phyloP scores from a whole-genome alignment of 2,329 filamentous ascomycete species.

The Dactylellina cionopaga region DNA sequence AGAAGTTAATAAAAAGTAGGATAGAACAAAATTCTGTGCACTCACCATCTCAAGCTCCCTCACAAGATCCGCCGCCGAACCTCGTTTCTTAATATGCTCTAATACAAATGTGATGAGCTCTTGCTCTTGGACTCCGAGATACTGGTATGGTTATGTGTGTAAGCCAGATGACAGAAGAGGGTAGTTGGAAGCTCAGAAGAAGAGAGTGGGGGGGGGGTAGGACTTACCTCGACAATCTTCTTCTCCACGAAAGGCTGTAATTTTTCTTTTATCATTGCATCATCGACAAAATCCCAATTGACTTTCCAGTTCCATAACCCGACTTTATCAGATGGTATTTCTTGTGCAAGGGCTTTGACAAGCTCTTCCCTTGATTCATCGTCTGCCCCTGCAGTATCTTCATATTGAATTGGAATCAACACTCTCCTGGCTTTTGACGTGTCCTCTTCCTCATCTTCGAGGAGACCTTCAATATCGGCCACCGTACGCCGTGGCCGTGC shows the following conservation, averaged over 20 bases:
- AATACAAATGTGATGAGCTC: conserved; percentile 93
- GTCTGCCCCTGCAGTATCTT: conserved; percentile 76
- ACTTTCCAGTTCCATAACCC: conserved; percentile 92
- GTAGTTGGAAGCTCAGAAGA: not conserved
- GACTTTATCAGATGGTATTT: conserved; percentile 87
- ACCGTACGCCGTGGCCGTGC: conserved; percentile 75
- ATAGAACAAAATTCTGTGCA: too few species aligned
- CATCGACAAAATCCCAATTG: conserved; percentile 90
- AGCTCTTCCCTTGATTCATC: conserved; percentile 83
- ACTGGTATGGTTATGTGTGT: conserved; percentile 60
- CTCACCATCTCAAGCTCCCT: conserved; percentile 84
- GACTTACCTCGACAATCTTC: conserved; percentile 81
- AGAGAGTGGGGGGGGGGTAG: not conserved
- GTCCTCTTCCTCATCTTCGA: conserved; percentile 93
- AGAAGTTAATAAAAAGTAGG: too few species aligned
- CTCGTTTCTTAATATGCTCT: conserved; percentile 80
- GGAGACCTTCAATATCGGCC: conserved; percentile 89
- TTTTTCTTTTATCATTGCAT: conserved; percentile 81
- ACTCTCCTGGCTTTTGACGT: conserved; percentile 75
- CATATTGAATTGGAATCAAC: conserved; percentile 84
- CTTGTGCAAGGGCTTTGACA: conserved; percentile 80
- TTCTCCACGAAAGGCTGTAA: conserved; percentile 95
- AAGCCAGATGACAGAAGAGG: not conserved
- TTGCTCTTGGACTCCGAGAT: conserved; percentile 94
- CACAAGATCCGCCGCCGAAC: conserved; percentile 79